Percentiles rank a stretch among this genome's conserved stretches.
These are phyloP conservation scores for Diospyros kaki DNA, from an alignment of 148 eudicot species.

Conservation along the genomic window DNA sequence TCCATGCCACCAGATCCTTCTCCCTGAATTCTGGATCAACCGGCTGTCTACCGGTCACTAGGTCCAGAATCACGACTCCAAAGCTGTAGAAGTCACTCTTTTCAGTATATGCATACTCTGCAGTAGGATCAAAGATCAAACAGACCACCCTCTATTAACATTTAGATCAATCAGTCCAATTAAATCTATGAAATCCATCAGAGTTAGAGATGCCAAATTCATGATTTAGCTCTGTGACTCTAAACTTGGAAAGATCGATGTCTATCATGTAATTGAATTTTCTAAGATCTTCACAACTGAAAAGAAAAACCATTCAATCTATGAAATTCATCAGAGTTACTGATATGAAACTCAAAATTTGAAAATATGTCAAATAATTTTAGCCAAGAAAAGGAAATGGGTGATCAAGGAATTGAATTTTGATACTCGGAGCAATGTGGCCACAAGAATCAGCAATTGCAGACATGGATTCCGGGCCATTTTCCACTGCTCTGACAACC, in stretches of 20 bases:
- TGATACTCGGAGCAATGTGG: conserved; percentile 55
- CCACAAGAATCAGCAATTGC: conserved; percentile 55
- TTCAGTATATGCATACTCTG: conserved; percentile 55
- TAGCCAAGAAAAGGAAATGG: neutral
- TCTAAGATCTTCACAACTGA: too few species aligned
- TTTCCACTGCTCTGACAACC: conserved; percentile 18
- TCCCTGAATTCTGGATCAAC: conserved; percentile 32
- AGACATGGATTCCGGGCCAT: conserved; percentile 38
- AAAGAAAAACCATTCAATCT: too few species aligned
- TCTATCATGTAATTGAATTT: too few species aligned
- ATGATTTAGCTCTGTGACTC: neutral
- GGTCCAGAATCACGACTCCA: conserved; percentile 48
- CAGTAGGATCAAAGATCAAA: neutral
- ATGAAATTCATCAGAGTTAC: too few species aligned
- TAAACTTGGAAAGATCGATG: too few species aligned
- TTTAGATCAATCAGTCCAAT: neutral
- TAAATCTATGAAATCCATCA: too few species aligned
- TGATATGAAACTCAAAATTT: neutral
- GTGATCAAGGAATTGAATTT: neutral
- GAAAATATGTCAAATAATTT: neutral
- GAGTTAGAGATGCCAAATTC: too few species aligned
- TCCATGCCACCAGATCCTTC: conserved; percentile 41
- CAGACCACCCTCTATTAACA: neutral
- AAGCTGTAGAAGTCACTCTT: conserved; percentile 54
- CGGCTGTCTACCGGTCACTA: conserved; percentile 37